Percentiles rank a stretch among this genome's conserved stretches.
Conservation (phyloP, 306 rosid species). For the Ceratonia siliqua region DNA sequence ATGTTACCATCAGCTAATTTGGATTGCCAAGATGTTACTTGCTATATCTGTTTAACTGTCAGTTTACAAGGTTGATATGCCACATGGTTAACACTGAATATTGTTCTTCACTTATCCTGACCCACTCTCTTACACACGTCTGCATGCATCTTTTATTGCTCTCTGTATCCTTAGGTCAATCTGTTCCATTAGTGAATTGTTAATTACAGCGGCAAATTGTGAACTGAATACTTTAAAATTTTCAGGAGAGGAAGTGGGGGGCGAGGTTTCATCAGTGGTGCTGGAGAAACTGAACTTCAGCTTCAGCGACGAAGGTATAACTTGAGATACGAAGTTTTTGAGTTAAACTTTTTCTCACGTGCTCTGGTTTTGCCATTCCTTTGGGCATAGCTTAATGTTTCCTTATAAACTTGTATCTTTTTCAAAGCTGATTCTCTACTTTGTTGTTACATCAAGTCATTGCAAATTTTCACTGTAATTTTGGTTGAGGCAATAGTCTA, state of each 20-base stretch:
- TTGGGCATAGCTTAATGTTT: conserved; percentile 3
- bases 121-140: neutral
- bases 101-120: conserved; percentile 1
- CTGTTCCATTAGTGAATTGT: conserved; percentile 4
- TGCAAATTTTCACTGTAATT: conserved; percentile 2
- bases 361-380: conserved; percentile 24
- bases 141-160: neutral
- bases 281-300: conserved; percentile 99
- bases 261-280: conserved; percentile 91
- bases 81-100: neutral
- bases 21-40: neutral
- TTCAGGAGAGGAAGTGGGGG: conserved; percentile 97
- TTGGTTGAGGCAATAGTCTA: conserved; percentile 5
- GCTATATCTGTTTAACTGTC: conserved; percentile 1
- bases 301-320: conserved; percentile 90
- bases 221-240: conserved; percentile 24
- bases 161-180: conserved; percentile 4
- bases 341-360: conserved; percentile 17
- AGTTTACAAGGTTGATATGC: neutral
- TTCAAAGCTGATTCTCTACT: conserved; percentile 12
- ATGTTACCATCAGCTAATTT: neutral
- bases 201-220: conserved; percentile 22
- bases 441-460: conserved; percentile 1
- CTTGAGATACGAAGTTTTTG: conserved; percentile 27
- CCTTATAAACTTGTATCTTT: conserved; percentile 1